Conservation (phyloP, 202 grass and related monocot genomes). For the Musa balbisiana region DNA sequence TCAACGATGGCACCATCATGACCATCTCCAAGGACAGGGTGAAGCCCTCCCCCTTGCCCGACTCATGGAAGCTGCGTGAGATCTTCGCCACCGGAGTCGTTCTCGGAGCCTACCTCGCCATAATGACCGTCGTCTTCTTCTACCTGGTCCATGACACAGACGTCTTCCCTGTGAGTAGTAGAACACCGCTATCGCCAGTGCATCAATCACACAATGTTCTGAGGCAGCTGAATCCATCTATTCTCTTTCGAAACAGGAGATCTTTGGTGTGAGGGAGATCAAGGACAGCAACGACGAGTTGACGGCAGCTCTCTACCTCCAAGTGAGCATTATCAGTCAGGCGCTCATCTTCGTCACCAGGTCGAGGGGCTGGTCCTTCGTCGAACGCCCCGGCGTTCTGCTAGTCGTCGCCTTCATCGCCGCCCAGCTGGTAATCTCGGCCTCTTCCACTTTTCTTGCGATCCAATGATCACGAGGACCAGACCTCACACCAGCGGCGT, state of each 20-base stretch:
- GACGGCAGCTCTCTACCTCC: conserved; percentile 10
- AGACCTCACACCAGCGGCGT: too few relatives aligned
- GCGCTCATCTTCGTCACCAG: conserved; percentile 23
- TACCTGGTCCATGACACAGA: conserved; percentile 59
- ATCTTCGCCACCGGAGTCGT: conserved; percentile 86
- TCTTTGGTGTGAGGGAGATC: neutral
- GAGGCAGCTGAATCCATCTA: too few relatives aligned
- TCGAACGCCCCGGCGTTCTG: conserved; percentile 8
- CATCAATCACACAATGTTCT: too few relatives aligned
- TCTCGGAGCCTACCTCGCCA: conserved; percentile 75
- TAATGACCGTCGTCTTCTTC: conserved; percentile 70
- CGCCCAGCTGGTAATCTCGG: neutral
- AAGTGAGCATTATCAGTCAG: conserved; percentile 18
- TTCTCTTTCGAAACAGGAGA: neutral
- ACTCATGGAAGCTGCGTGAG: conserved; percentile 85
- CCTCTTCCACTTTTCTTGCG: too few relatives aligned
- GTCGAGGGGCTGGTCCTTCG: conserved; percentile 7
- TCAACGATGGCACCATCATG: conserved; percentile 99
- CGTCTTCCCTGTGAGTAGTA: conserved; percentile 39
- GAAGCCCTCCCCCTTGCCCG: conserved; percentile 55
- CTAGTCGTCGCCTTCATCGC: conserved; percentile 3
- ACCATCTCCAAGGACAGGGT: conserved; percentile 96
- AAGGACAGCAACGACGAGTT: neutral
- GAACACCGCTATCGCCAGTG: too few relatives aligned
- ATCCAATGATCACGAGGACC: too few relatives aligned